Evolutionary conservation across 108 stramenopile genomes (phyloP).

Genomic region (Skeletonema grethae): DNA sequence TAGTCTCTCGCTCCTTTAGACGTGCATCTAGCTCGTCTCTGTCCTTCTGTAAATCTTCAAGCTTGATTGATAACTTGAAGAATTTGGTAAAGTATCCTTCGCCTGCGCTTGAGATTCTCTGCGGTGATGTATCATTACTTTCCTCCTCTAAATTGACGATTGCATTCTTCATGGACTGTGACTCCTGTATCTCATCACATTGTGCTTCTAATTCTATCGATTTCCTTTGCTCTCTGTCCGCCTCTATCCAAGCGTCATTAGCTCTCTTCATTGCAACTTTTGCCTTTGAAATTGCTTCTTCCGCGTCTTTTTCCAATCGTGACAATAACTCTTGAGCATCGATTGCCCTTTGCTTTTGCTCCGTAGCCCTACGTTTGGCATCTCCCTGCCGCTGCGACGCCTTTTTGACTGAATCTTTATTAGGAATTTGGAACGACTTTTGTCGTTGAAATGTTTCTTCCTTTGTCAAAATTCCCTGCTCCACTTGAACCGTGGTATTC

Average conservation of each 20-base stretch:
- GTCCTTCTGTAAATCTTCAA: neutral
- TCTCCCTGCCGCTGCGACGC: neutral
- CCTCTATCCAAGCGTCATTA: neutral
- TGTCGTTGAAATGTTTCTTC: neutral
- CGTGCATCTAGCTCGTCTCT: neutral
- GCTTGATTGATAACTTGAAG: neutral
- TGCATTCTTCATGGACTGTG: neutral
- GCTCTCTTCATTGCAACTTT: slow-evolving; percentile 3
- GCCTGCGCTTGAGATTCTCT: neutral
- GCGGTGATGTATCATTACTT: neutral
- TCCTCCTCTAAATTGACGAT: neutral
- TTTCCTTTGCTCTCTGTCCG: neutral
- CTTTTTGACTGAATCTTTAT: neutral
- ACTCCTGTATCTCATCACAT: neutral
- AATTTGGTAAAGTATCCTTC: neutral
- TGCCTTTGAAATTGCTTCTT: slow-evolving; percentile 2
- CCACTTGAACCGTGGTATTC: neutral
- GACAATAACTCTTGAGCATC: neutral
- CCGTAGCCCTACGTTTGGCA: neutral
- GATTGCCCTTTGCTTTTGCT: neutral
- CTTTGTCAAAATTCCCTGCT: too few species aligned
- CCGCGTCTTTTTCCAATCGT: neutral
- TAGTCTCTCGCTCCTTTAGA: neutral
- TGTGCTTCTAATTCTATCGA: neutral
- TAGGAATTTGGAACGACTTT: neutral